Conservation (phyloP, 1,284 basidiomycete species). For the Exobasidium cylindrosporum region DNA sequence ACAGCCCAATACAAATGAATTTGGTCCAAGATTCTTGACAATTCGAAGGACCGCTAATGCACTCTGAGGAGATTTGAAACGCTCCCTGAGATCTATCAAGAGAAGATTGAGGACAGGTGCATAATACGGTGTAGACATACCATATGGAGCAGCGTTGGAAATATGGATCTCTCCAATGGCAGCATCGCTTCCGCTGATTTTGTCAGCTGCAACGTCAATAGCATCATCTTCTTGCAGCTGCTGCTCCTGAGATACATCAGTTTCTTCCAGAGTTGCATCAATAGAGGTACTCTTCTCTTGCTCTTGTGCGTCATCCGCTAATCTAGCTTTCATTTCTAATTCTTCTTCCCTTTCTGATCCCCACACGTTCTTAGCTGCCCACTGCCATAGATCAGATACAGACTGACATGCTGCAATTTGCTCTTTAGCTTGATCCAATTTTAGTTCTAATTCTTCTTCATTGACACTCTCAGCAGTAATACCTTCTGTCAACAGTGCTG, state of each 20-base stretch:
- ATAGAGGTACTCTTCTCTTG: neutral
- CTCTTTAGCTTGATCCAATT: conserved; percentile 33
- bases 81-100: conserved; percentile 38
- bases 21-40: conserved; percentile 32
- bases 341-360: conserved; percentile 6
- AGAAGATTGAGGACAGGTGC: conserved; percentile 44
- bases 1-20: conserved; percentile 44
- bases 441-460: conserved; percentile 23
- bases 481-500: neutral
- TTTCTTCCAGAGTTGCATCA: neutral
- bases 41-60: conserved; percentile 31
- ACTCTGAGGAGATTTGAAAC: conserved; percentile 31
- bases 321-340: neutral
- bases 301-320: neutral
- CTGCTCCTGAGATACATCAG: neutral
- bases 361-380: conserved; percentile 33
- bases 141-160: conserved; percentile 20
- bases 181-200: neutral
- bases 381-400: conserved; percentile 24
- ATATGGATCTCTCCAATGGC: neutral
- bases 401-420: conserved; percentile 30
- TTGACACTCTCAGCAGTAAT: conserved; percentile 2
- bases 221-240: neutral
- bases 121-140: conserved; percentile 40
- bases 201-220: too few species aligned